These are phyloP conservation scores for Verticillium nubilum DNA, from an alignment of 2,329 filamentous ascomycete species.

Conservation along the genomic window DNA sequence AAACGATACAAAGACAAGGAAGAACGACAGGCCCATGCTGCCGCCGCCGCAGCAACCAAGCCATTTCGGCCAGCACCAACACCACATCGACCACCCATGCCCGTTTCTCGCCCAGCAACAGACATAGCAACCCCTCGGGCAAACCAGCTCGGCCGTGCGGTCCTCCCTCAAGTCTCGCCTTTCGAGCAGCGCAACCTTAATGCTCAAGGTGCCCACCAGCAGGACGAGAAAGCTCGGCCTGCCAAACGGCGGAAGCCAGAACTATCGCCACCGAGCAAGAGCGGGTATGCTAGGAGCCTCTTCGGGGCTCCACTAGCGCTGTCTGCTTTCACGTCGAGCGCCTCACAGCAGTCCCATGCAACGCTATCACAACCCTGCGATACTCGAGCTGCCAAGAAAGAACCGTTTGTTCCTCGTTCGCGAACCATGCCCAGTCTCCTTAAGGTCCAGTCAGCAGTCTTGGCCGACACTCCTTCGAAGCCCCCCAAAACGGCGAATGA, in stretches of 20 bases:
- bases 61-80: conserved; percentile 13
- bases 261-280: conserved; percentile 34
- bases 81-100: conserved; percentile 38
- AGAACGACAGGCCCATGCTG: conserved; percentile 32
- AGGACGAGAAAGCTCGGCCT: conserved; percentile 19
- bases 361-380: background rate
- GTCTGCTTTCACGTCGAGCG: conserved; percentile 8
- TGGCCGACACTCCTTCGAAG: background rate
- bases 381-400: background rate
- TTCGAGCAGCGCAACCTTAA: conserved; percentile 52
- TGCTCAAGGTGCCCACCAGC: conserved; percentile 8
- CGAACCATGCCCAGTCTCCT: background rate
- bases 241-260: conserved; percentile 35
- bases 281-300: conserved; percentile 43
- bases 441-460: background rate
- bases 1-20: conserved; percentile 58
- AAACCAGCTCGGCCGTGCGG: conserved; percentile 47
- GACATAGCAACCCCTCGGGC: background rate
- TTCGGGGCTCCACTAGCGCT: conserved; percentile 42
- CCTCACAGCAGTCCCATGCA: background rate
- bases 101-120: background rate
- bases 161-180: conserved; percentile 54
- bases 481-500: background rate
- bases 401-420: background rate
- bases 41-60: conserved; percentile 14